These are phyloP conservation scores for Lentithecium fluviatile DNA, from an alignment of 495 filamentous ascomycete genomes.

Conservation along the genomic window DNA sequence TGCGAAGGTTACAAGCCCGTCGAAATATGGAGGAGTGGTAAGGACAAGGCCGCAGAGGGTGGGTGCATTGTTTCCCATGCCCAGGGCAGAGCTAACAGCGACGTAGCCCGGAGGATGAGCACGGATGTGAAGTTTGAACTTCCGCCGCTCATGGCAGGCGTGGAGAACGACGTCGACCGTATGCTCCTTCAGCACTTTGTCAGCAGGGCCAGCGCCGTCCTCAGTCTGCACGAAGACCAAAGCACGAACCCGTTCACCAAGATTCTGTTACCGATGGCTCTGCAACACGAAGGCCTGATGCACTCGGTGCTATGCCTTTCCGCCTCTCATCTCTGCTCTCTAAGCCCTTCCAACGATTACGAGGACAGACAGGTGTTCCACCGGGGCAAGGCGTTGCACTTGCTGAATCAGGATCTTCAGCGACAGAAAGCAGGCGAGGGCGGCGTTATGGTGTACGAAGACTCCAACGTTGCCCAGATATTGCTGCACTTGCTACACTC, in stretches of 20 bases:
- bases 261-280: constrained; percentile 81
- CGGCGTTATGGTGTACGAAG: constrained; percentile 53
- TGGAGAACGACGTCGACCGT: constrained; percentile 81
- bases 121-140: constrained; percentile 56
- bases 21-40: constrained; percentile 81
- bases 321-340: constrained; percentile 68
- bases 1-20: constrained; percentile 93
- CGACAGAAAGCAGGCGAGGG: constrained; percentile 38
- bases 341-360: constrained; percentile 44
- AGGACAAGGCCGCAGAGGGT: constrained; percentile 75
- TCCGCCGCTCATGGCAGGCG: constrained; percentile 75
- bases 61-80: not conserved
- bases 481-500: constrained; percentile 79
- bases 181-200: constrained; percentile 87
- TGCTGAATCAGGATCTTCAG: constrained; percentile 25
- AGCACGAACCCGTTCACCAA: constrained; percentile 82
- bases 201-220: constrained; percentile 71
- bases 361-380: constrained; percentile 57
- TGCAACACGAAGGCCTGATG: constrained; percentile 82
- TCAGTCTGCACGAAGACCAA: constrained; percentile 80
- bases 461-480: constrained; percentile 63
- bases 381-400: constrained; percentile 55
- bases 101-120: constrained; percentile 29
- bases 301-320: constrained; percentile 87
- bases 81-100: constrained; percentile 11